Evolutionary conservation across 805 yeast genomes (phyloP), one percentile per base, ranked within the genome.

Genomic region (Candida tammaniensis): DNA sequence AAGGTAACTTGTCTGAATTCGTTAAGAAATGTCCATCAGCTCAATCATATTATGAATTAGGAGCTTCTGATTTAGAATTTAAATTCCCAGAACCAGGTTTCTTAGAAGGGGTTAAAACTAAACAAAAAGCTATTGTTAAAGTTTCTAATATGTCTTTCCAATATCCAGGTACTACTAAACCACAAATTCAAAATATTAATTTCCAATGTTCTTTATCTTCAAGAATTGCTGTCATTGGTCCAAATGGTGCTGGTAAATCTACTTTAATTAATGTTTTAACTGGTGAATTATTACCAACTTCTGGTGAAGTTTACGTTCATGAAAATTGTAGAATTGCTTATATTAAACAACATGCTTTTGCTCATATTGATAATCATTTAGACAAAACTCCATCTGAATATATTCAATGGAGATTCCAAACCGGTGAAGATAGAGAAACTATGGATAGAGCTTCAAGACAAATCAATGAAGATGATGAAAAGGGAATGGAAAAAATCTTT

Each of bases 381-480:
- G 99, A 93, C 82, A 86, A 85, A 82, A 93, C 99, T 64, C 98
- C 98, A 66, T 88, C 97, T 61, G 98, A 93, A 80, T 93, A 93
- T 79, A 93, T 93, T 59, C 98, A 93, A 79, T 93, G 98, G 98
- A 93, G 98, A 84, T 93, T 91, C 97, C 98, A 93, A 80, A 93
- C 98, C 67, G 98, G 98, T 89, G 98, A 93, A 80, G 98, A 93
- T 75, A 88, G 98, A 79, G 98, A 93, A 80, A 93, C 98, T 74
- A 93, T 93, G 98, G 98, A 93, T 80, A 86, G 98, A 79, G 98
- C 98, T 68, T 87, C 94, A 72, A 87, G 98, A 80, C 91, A 83
- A 70, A 88, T 93, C 70, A 88, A 85, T 66, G 98, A 93, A 78
- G 74, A 78, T 57, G 98, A 93, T 75, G 97, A 89, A 79, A 79